phyloP scores from a whole-genome alignment of 768 basidiomycete genomes.

The Pleurotus sapidus region DNA sequence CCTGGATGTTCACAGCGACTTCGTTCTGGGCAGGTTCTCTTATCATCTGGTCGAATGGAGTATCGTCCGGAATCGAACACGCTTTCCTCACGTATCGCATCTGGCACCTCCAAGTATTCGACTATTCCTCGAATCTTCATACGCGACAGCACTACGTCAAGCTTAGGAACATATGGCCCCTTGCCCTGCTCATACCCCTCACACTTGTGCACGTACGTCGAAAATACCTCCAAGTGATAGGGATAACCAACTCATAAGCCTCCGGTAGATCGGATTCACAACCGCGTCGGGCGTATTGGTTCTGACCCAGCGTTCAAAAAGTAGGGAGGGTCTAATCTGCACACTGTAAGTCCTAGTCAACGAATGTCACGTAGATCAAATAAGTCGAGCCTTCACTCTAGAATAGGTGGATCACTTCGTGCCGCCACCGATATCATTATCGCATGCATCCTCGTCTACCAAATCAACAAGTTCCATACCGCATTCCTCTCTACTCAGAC shows the following conservation, averaged over 20 bases:
- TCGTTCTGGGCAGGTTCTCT: background rate
- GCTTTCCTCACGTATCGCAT: constrained; percentile 6
- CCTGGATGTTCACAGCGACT: background rate
- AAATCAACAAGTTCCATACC: background rate
- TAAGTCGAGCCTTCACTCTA: background rate
- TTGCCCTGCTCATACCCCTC: background rate
- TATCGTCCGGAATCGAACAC: constrained; percentile 1
- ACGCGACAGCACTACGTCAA: background rate
- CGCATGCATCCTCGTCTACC: constrained; percentile 1
- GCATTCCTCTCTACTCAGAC: background rate
- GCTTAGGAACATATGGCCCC: background rate
- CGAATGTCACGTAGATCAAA: no score
- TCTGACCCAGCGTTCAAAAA: no score
- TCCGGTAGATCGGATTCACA: no score
- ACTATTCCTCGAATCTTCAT: background rate
- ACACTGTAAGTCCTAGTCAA: no score
- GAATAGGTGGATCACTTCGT: background rate
- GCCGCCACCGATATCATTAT: background rate
- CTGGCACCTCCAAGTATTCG: background rate
- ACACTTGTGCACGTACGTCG: background rate
- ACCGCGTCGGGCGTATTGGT: no score
- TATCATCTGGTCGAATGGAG: background rate
- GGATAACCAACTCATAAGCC: background rate
- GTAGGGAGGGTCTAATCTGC: no score
- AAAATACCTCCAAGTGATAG: no score